phyloP scores from a whole-genome alignment of 1,284 basidiomycete species.

The Laetiporus sulphureus region DNA sequence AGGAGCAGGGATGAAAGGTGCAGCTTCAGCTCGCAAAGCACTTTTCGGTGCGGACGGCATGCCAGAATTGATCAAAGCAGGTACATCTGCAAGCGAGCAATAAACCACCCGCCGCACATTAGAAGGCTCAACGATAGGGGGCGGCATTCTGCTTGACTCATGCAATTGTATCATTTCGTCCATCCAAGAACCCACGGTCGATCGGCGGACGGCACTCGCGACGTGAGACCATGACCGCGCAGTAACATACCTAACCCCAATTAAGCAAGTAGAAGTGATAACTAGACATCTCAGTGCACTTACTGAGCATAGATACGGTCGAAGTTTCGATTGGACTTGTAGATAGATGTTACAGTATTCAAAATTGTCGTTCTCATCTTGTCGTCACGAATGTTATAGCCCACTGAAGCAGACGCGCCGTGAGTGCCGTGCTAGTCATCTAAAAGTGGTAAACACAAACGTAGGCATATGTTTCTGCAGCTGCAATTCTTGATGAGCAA shows the following conservation, averaged over 20 bases:
- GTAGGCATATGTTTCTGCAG: slow-evolving; percentile 29
- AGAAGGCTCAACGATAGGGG: slow-evolving; percentile 4
- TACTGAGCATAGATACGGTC: slow-evolving; percentile 11
- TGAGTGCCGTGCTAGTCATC: too few relatives aligned
- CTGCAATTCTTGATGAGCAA: slow-evolving; percentile 1
- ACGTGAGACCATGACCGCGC: slow-evolving; percentile 30
- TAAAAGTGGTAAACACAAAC: slow-evolving; percentile 25
- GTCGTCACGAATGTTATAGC: slow-evolving; percentile 30
- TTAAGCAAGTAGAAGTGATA: neutral
- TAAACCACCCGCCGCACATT: slow-evolving; percentile 29
- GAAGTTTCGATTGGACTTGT: slow-evolving; percentile 15
- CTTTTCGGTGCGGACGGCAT: slow-evolving; percentile 1
- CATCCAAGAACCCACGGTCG: slow-evolving; percentile 19
- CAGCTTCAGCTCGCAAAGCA: slow-evolving; percentile 15
- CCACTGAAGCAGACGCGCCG: too few relatives aligned
- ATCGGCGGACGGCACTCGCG: slow-evolving; percentile 21
- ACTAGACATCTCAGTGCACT: neutral
- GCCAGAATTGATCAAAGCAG: slow-evolving; percentile 10
- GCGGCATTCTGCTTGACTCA: slow-evolving; percentile 10
- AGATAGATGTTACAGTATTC: slow-evolving; percentile 22
- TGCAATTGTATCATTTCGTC: slow-evolving; percentile 36
- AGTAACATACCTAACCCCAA: slow-evolving; percentile 33
- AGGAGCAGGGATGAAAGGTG: slow-evolving; percentile 19
- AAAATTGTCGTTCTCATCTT: slow-evolving; percentile 22
- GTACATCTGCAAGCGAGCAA: slow-evolving; percentile 23